Evolutionary conservation across 2,329 filamentous ascomycete genomes (phyloP).

Genomic region (Pseudogymnoascus sp.): DNA sequence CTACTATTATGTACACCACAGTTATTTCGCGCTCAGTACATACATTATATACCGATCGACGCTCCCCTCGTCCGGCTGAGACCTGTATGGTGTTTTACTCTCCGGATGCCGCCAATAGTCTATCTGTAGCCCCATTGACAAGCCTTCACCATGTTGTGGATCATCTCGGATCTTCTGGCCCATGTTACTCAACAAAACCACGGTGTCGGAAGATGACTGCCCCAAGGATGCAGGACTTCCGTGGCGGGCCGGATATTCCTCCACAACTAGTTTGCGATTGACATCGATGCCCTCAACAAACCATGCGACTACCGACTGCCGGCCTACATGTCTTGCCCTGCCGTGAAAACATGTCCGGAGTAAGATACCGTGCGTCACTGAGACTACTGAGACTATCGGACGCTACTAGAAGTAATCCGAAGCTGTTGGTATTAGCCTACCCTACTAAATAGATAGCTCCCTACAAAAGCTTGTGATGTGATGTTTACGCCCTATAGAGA

Average conservation of each 20-base stretch:
- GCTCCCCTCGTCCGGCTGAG: neutral
- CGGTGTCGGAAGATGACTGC: neutral
- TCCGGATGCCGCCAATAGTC: conserved; percentile 2
- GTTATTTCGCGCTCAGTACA: neutral
- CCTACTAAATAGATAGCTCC: neutral
- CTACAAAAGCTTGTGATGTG: neutral
- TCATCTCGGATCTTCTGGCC: neutral
- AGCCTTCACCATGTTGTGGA: neutral
- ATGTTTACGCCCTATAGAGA: neutral
- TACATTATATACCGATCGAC: neutral
- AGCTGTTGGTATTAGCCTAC: neutral
- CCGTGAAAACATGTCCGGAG: neutral
- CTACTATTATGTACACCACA: neutral
- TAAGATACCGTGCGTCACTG: neutral
- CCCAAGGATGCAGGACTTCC: neutral
- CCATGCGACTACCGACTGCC: neutral
- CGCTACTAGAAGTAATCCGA: neutral
- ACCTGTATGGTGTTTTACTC: neutral
- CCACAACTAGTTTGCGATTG: neutral
- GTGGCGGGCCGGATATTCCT: neutral
- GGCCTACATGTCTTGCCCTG: neutral
- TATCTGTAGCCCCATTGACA: neutral
- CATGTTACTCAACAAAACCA: neutral
- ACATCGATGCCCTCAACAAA: conserved; percentile 1
- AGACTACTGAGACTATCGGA: neutral